Base-by-base conservation (phyloP, 1,284 basidiomycete species). In the Ganoderma leucocontextum region DNA sequence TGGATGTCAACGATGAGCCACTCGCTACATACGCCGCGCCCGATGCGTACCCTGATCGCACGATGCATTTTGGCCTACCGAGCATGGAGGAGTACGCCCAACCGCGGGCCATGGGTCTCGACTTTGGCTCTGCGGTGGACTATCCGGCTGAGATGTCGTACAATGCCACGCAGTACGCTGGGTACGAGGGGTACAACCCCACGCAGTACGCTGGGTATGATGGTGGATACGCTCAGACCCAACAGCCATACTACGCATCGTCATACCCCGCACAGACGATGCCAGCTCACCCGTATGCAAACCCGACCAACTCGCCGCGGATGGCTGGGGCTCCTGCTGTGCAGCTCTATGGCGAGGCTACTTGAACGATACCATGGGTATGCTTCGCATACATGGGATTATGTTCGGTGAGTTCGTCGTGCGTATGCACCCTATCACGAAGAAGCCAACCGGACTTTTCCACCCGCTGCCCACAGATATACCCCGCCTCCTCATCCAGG, bases 41-140 rank as follows among this genome's bases (percentile, higher is more conserved):
- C 8, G 76, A 74, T 67, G 78, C 77, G 19, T 80, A 80, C 69
- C 80, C 78, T 0, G 78, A 79, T 67, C 79, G 80, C 47, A 66
- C 75, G 15, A 72, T 76, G 60, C 80, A 80, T 72, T 80, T 75
- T 62, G 80, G 79, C 47, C 63, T 74, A 13, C 60, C 67, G 17
- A 47, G 62, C 38, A 70, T 69, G 63, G 63, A 62, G 2, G 75
- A 72, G 52, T 73, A 76, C 62, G 58, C 69, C 39, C 60, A 73
- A 35, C 74, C 77, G n/a, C 71, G 70, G 58, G 38, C 8, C 36
- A 60, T 60, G 58, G 58, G 58, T 17, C 36, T 60, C 13, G 66
- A 73, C 60, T 78, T 75, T 39, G 64, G 77, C 52, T 25, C 52
- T 62, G 60, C 7, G 6, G 49, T 69, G 15, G 73, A 77, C 10